A percentile compares a stretch with the other conserved stretches of the same genome.
Conservation (phyloP, 345 rosid species). For the Microcos paniculata region DNA sequence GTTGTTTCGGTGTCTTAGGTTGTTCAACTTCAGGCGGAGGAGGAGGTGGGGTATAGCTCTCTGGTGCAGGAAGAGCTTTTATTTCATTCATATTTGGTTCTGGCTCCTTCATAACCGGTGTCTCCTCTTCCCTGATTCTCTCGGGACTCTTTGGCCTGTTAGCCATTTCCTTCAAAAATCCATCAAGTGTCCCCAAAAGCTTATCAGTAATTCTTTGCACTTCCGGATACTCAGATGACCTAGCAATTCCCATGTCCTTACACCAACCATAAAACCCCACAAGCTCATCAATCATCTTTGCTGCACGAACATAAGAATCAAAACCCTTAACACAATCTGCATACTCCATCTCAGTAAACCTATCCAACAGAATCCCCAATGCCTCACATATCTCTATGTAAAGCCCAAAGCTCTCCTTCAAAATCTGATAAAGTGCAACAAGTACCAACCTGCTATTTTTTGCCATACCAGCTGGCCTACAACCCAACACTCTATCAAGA, state of each 20-base stretch:
- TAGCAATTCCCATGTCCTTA: conserved; percentile 76
- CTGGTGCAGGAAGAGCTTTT: conserved; percentile 82
- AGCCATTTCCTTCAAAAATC: conserved; percentile 72
- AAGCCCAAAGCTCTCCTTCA: conserved; percentile 81
- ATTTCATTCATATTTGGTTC: conserved; percentile 73
- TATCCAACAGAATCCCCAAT: conserved; percentile 77
- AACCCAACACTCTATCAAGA: conserved; percentile 65
- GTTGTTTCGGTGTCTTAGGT: conserved; percentile 46
- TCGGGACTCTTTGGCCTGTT: conserved; percentile 68
- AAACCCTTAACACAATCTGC: conserved; percentile 76
- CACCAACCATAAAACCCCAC: conserved; percentile 77
- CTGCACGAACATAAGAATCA: conserved; percentile 80
- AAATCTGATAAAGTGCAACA: conserved; percentile 62
- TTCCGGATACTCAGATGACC: conserved; percentile 89
- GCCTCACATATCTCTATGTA: conserved; percentile 85
- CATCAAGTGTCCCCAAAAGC: conserved; percentile 79
- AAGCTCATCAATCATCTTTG: conserved; percentile 87
- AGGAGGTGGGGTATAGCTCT: conserved; percentile 56
- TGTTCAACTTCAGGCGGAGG: conserved; percentile 41
- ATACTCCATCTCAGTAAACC: conserved; percentile 83
- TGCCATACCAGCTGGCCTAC: conserved; percentile 77
- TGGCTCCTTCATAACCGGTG: conserved; percentile 36
- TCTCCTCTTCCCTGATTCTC: conserved; percentile 43
- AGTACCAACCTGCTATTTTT: conserved; percentile 73
- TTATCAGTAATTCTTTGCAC: conserved; percentile 84